Evolutionary conservation across 192 early-diverging fungal species (phyloP).

Genomic region (Spizellomyces sp.): DNA sequence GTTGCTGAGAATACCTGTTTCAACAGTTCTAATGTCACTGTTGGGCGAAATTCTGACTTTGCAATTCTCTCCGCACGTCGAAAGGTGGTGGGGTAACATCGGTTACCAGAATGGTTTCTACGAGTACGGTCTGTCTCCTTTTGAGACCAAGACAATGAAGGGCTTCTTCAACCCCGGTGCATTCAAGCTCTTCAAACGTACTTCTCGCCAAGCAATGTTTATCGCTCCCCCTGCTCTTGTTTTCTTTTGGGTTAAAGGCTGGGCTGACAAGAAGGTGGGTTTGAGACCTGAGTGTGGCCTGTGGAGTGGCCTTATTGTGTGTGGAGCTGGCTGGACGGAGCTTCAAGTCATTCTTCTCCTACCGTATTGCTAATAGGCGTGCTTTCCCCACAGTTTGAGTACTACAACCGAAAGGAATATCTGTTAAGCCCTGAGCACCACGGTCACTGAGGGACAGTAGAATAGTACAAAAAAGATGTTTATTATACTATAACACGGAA

Average conservation of each 20-base stretch:
- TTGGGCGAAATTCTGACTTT: too few relatives aligned
- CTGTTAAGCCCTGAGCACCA: constrained; percentile 30
- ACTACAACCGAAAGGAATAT: constrained; percentile 49
- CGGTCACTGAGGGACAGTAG: neutral
- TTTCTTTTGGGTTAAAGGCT: constrained; percentile 43
- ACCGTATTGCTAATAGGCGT: neutral
- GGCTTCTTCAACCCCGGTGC: constrained; percentile 51
- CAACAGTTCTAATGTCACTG: too few relatives aligned
- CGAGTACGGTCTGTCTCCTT: constrained; percentile 54
- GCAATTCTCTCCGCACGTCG: too few relatives aligned
- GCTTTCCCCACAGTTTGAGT: constrained; percentile 36
- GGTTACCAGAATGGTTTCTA: constrained; percentile 45
- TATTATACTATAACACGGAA: neutral
- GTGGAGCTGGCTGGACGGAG: neutral
- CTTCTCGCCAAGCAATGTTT: constrained; percentile 38
- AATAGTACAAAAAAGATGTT: neutral
- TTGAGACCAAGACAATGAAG: constrained; percentile 52
- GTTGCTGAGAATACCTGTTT: too few relatives aligned
- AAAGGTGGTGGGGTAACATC: constrained; percentile 42
- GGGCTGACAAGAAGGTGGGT: constrained; percentile 46
- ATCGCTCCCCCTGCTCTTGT: constrained; percentile 46
- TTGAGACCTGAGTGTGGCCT: neutral
- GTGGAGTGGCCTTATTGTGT: neutral
- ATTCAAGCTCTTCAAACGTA: constrained; percentile 34
- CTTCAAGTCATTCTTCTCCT: neutral